Conservation (phyloP, 1,284 basidiomycete genomes). For the Tausonia pullulans region DNA sequence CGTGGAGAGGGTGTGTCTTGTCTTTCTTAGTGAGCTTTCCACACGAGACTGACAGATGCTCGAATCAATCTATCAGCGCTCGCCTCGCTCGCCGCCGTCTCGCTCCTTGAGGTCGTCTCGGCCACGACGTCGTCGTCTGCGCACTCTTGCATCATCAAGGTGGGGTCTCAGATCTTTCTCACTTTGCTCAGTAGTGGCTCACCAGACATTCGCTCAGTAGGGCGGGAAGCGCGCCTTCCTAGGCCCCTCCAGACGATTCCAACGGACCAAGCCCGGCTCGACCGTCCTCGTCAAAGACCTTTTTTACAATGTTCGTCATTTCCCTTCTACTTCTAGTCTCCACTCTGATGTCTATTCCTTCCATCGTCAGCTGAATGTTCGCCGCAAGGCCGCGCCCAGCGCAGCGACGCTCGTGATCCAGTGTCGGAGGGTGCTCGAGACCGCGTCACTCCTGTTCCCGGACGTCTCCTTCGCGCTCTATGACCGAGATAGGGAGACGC, state of each 20-base stretch:
- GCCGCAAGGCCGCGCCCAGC: no score
- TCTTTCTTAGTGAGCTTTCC: not conserved
- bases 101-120: slow-evolving; percentile 64
- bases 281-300: slow-evolving; percentile 68
- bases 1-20: slow-evolving; percentile 64
- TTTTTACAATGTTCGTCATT: slow-evolving; percentile 60
- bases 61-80: slow-evolving; percentile 46
- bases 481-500: slow-evolving; percentile 38
- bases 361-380: no score
- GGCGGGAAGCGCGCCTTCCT: slow-evolving; percentile 53
- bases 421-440: slow-evolving; percentile 58
- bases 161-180: slow-evolving; percentile 23
- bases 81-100: slow-evolving; percentile 62
- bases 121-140: slow-evolving; percentile 19
- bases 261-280: slow-evolving; percentile 52
- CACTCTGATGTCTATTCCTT: no score
- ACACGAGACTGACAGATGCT: not conserved
- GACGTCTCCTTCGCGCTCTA: slow-evolving; percentile 57
- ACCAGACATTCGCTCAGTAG: slow-evolving; percentile 31
- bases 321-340: no score
- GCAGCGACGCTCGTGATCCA: no score
- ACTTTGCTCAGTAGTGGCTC: no score
- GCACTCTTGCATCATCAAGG: slow-evolving; percentile 44
- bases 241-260: slow-evolving; percentile 60
- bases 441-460: slow-evolving; percentile 59